Evolutionary conservation across 176 grass and related monocot genomes (phyloP), one percentile per base, ranked within the genome.

Genomic region (Carex littledalei): DNA sequence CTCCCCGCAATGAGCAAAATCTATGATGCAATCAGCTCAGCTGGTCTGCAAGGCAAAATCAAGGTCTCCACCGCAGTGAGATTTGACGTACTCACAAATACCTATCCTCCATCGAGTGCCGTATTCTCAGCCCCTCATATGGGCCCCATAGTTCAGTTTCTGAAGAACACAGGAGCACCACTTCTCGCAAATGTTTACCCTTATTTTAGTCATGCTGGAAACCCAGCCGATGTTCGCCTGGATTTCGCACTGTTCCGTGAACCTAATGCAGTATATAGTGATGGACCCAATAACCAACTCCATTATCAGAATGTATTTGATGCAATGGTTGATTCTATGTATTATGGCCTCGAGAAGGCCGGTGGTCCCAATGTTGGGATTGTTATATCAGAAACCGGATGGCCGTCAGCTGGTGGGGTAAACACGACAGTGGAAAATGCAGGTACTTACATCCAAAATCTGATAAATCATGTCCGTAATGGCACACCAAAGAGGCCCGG

Each of bases 1-100:
- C 86, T 97, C 34, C 91, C 91, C 14, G 91, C 91, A 52, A 94
- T 97, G 89, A 59, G 64, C 67, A 97, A 92, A 86, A 11, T 97
- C 17, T 31, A 89, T 14, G 15, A 11, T 0, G 94, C 91, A 12
- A 53, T 97, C 5, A 26, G 76, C 22, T 45, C 84, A 0, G 89
- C 88, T 0, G 90, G 91, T 1, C 71, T 80, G 11, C 75, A 79
- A 79, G 16, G 21, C 47, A 50, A 62, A 50, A 87, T 97, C 79
- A 89, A 86, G 82, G 94, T 90, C 26, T 94, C 94, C 3, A 97
- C 88, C 1, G 6, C 92, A 0, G 68, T 97, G 3, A 82, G 84
- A 32, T 50, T 68, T 2, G 78, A 65, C 10, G 85, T 84, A 14
- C 21, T 92, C 41, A 56, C 37, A 54, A 18, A 14, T 14, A 86